These are phyloP conservation scores for Casuarina cunninghamiana DNA, from an alignment of 306 rosid genomes.

Conservation along the genomic window DNA sequence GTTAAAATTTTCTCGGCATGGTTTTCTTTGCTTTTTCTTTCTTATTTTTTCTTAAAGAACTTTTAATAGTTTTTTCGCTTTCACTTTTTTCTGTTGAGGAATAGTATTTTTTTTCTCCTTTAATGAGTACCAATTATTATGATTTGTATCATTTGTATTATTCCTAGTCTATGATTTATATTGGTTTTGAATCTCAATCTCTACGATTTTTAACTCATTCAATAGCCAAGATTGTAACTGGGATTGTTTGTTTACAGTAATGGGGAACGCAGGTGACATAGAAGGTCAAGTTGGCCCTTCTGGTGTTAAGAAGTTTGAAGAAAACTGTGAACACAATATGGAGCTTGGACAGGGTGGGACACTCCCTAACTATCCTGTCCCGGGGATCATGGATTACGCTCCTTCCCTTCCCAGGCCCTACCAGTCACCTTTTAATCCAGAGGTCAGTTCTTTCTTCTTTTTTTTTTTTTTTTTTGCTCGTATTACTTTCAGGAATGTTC, in stretches of 20 bases:
- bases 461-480: not conserved
- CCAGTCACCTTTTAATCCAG: conserved; percentile 24
- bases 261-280: conserved; percentile 47
- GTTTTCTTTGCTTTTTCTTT: conserved; percentile 23
- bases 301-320: conserved; percentile 37
- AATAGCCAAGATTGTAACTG: conserved; percentile 16
- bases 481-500: not conserved
- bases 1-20: conserved; percentile 17
- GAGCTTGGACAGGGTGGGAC: conserved; percentile 23
- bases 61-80: not conserved
- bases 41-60: conserved; percentile 10
- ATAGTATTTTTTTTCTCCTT: not conserved
- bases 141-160: not conserved
- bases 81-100: not conserved
- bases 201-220: conserved; percentile 19
- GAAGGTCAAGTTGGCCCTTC: conserved; percentile 49
- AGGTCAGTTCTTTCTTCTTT: conserved; percentile 36
- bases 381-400: conserved; percentile 27
- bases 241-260: conserved; percentile 35
- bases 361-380: conserved; percentile 7
- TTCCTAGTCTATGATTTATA: not conserved
- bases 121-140: not conserved
- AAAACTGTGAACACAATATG: conserved; percentile 35
- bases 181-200: conserved; percentile 5
- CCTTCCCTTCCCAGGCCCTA: conserved; percentile 21